Evolutionary conservation across 169 alveolate species (phyloP), one percentile per base, ranked within the genome.

Genomic region (Babesia sp.): DNA sequence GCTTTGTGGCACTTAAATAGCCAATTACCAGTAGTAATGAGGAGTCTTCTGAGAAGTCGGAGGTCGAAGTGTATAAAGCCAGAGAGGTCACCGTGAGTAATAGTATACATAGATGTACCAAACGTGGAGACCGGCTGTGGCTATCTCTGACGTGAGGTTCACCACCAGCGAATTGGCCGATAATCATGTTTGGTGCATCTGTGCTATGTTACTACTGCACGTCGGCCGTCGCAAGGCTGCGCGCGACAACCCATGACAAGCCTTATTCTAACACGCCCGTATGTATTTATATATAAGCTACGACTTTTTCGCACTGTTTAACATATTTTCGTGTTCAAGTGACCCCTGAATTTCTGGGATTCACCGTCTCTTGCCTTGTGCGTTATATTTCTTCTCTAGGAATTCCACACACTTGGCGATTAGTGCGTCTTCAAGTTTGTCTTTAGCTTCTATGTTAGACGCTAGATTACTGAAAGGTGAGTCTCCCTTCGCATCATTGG

Each of bases 361-460:
- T 61, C 44, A 39, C 33, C 31, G 3, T 58, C 28, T 9, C 57
- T 39, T 26, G 28, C 29, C 26, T 12, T 26, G n/a, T 1, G 44
- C 36, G 67, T 16, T 57, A 33, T 36, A 36, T 29, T 33, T 31
- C 46, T 50, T n/a, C 39, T 39, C 71, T 5, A 61, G 71, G 71
- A 39, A 61, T 41, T 26, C 44, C 31, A 61, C 55, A 22, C 71
- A 61, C 18, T 14, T 61, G 58, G 71, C 71, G 31, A 61, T 22
- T 14, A 61, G 33, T 29, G 56, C 71, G 2, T 61, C 71, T 22
- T 61, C 57, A 7, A 55, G 41, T 9, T 8, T 33, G 24, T 41
- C 55, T 0, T 24, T 29, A 22, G 8, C 1, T 1, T 39, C 34
- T 26, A n/a, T 36, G 51, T 16, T 22, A 3, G 18, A 9, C 34